Base-by-base conservation (phyloP, 1,284 basidiomycete species). In the Tylopilus sp. region DNA sequence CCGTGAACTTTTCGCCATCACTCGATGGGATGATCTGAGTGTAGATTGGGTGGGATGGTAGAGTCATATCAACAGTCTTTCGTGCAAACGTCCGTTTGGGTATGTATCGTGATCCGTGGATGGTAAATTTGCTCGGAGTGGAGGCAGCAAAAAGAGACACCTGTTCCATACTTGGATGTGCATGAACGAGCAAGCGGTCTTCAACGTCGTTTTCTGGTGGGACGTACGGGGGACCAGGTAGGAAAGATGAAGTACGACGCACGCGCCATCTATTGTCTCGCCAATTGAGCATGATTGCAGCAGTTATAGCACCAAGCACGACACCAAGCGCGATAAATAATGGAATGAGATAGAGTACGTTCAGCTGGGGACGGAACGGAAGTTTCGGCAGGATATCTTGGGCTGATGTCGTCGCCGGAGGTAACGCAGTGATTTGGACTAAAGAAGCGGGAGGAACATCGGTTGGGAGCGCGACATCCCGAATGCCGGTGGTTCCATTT, bases 191-290 rank as follows among this genome's bases (percentile, higher is more conserved):
- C 6, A 59, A 45, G 11, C 33, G 47, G n/a, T 53, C 60, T 43
- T 64, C 59, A 10, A 48, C 47, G 26, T 56, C 57, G 10, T 56
- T 60, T 32, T 52, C 57, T 15, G 69, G 63, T 5, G 72, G 63
- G 26, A 53, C 56, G 47, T 79, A 79, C 4, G 64, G 68, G 14
- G 76, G 75, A 2, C 78, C 78, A 6, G 72, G 58, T 29, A 71
- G 53, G 24, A 78, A 62, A 3, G 54, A 51, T 1, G 65, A 57
- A 14, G 48, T 42, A 31, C 57, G 58, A 48, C 22, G 37, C 13
- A 53, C 43, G 20, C 50, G 43, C 14, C 31, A 39, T 20, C 46
- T 41, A 1, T 19, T 52, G 22, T 49, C 48, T 19, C 57, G 57
- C 40, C 62, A 66, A 32, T 65, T 65, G 51, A 68, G 51, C 11